These are phyloP conservation scores for Corniculantispora saksenae DNA, from an alignment of 2,329 filamentous ascomycete genomes.

Conservation along the genomic window DNA sequence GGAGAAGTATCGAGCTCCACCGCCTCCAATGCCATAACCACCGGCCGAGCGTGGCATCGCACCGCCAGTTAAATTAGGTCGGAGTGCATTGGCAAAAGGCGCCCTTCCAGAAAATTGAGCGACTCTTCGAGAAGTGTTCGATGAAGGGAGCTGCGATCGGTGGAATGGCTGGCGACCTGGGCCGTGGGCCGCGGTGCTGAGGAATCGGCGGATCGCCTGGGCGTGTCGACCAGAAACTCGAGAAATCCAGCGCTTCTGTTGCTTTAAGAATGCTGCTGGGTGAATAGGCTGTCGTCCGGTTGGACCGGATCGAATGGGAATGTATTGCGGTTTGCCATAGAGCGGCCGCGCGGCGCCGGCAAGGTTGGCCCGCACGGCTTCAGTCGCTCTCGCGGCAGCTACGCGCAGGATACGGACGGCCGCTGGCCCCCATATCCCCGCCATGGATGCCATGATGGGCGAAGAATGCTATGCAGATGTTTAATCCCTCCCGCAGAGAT, in stretches of 20 bases:
- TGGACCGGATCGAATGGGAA: conserved; percentile 42
- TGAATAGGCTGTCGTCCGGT: conserved; percentile 54
- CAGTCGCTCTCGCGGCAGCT: conserved; percentile 52
- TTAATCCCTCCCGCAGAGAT: conserved; percentile 24
- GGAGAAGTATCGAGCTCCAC: conserved; percentile 84
- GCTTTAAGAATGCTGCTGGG: conserved; percentile 53
- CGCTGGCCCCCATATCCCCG: conserved; percentile 59
- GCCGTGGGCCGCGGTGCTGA: conserved; percentile 41
- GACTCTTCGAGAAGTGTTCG: conserved; percentile 51
- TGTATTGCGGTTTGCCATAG: conserved; percentile 48
- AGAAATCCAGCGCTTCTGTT: conserved; percentile 55
- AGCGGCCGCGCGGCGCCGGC: conserved; percentile 45
- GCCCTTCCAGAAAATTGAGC: conserved; percentile 70
- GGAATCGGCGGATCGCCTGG: conserved; percentile 51
- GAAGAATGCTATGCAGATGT: conserved; percentile 22
- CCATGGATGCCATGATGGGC: conserved; percentile 54
- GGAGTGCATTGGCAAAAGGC: conserved; percentile 84
- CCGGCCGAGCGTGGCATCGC: conserved; percentile 81
- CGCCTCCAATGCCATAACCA: conserved; percentile 77
- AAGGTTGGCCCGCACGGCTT: conserved; percentile 53
- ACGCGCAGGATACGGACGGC: conserved; percentile 56
- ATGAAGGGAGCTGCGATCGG: conserved; percentile 51
- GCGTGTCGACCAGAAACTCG: conserved; percentile 43
- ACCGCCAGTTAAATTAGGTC: conserved; percentile 89
- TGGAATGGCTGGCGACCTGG: conserved; percentile 37